Evolutionary conservation across 2,329 filamentous ascomycete species (phyloP).

Genomic region (Fusarium sp.): DNA sequence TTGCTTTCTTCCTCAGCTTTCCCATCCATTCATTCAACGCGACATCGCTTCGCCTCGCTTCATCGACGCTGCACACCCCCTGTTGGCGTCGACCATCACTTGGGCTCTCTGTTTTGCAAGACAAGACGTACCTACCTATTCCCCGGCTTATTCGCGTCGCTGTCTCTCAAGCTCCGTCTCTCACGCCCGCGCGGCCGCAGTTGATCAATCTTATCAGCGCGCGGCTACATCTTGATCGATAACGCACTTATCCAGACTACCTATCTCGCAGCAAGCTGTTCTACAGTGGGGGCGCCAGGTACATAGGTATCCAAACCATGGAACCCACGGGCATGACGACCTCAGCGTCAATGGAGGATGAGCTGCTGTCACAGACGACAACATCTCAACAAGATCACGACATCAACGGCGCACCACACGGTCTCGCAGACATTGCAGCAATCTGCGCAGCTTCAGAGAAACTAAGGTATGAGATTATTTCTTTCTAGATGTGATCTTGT

Average conservation of each 20-base stretch:
- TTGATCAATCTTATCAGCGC: not conserved
- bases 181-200: not conserved
- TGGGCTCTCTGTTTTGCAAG: not conserved
- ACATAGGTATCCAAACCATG: not conserved
- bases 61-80: not conserved
- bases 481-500: not conserved
- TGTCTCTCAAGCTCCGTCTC: not conserved
- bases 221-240: conserved; percentile 2
- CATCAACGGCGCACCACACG: conserved; percentile 57
- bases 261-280: not conserved
- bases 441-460: conserved; percentile 30
- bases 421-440: not conserved
- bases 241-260: not conserved
- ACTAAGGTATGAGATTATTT: conserved; percentile 54
- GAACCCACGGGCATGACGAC: not conserved
- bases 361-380: conserved; percentile 54
- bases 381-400: conserved; percentile 62
- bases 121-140: not conserved
- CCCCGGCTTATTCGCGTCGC: not conserved
- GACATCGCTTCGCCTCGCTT: not conserved
- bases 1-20: conserved; percentile 1
- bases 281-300: not conserved
- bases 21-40: not conserved
- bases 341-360: conserved; percentile 59
- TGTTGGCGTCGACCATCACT: not conserved